Percentiles rank a stretch among this genome's conserved stretches.
Evolutionary conservation across 148 eudicot genomes (phyloP).

Genomic region (Persicaria tinctoria): DNA sequence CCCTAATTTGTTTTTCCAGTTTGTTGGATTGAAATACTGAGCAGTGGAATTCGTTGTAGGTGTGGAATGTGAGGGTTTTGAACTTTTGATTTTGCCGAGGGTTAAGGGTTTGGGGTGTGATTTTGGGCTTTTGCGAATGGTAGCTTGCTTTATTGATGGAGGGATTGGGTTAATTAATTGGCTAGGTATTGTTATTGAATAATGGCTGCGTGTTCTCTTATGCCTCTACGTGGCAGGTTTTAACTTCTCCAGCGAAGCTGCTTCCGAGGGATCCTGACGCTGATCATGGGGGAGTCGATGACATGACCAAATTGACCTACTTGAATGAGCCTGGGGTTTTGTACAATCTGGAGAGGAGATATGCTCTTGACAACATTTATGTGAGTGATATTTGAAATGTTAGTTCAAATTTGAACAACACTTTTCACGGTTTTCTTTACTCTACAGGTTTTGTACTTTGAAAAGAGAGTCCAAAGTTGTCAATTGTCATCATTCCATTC

Average conservation of each 20-base stretch:
- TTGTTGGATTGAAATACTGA: background rate
- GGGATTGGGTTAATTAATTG: background rate
- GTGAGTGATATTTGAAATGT: conserved; percentile 35
- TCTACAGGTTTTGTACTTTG: background rate
- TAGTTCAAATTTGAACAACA: background rate
- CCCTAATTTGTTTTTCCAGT: background rate
- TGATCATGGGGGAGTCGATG: conserved; percentile 97
- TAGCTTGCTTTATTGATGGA: background rate
- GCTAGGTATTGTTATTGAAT: background rate
- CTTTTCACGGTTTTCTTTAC: background rate
- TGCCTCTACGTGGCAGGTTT: conserved; percentile 33
- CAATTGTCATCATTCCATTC: background rate
- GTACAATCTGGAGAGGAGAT: conserved; percentile 89
- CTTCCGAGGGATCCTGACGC: conserved; percentile 75
- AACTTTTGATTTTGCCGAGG: no score
- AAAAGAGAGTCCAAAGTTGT: background rate
- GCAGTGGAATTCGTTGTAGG: background rate
- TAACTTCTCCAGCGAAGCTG: conserved; percentile 55
- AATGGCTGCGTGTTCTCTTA: background rate
- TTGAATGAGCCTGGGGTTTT: conserved; percentile 97
- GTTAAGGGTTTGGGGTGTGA: background rate
- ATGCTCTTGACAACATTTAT: conserved; percentile 82
- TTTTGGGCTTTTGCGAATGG: background rate
- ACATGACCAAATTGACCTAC: conserved; percentile 93
- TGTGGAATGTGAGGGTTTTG: background rate